Evolutionary conservation across 805 yeast genomes (phyloP), one percentile per base, ranked within the genome.

Genomic region (Saccharomycopsis amapae): DNA sequence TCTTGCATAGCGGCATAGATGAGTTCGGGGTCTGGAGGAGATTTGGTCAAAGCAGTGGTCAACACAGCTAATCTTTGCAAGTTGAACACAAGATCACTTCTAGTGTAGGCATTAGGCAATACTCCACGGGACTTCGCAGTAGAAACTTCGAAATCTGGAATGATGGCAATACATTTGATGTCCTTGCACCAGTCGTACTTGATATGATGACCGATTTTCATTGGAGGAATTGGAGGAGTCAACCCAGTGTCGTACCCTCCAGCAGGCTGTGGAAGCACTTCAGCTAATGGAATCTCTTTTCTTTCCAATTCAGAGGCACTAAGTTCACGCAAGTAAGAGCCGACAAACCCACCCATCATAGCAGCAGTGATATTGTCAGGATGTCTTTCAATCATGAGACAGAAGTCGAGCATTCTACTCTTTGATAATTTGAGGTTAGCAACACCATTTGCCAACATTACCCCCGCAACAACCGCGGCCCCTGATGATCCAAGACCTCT

Each of bases 341-440:
- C 98, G 35, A 89, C 96, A 63, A 93, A 93, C 1, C 98, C 97
- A 50, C 98, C 98, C 81, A 89, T 83, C 96, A 93, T 87, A 31
- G 98, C 96, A 26, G 98, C 98, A 10, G 96, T 87, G 58, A 93
- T 89, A 64, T 93, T 93, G 66, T 93, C 98, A 30, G 98, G 98
- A 59, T 93, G 98, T 62, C 97, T 80, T 69, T 93, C 98, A 55
- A 93, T 89, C 93, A 93, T 85, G 56, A 93, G 73, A 63, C 96
- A 87, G 69, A 85, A 93, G 64, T 93, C 98, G 57, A 93, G 70
- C 79, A 93, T 75, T 56, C 97, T 73, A 56, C 77, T 81, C 64
- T 84, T 89, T 41, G 80, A 67, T 50, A 88, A 76, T 1, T 76
- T 78, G 30, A 90, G 68, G 42, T 76, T 71, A 32, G 93, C 96